These are phyloP conservation scores for Mycena vitilis DNA, from an alignment of 768 basidiomycete genomes.

Conservation along the genomic window DNA sequence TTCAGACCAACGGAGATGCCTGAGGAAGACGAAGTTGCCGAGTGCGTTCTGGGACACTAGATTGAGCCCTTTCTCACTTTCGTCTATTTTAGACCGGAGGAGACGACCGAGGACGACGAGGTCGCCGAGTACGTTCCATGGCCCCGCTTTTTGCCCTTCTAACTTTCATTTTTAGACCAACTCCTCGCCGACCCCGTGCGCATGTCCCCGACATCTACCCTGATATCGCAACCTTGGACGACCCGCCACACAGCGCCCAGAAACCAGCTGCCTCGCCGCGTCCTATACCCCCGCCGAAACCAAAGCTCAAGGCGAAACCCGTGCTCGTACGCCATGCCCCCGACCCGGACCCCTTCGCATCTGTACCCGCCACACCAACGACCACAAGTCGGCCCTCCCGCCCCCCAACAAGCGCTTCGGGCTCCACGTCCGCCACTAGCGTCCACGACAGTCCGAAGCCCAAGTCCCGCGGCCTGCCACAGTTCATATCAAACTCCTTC, in stretches of 20 bases:
- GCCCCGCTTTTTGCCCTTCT: neutral
- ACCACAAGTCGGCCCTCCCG: constrained; percentile 13
- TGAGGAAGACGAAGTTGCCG: no score
- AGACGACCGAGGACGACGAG: no score
- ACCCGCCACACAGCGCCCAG: neutral
- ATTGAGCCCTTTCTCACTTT: no score
- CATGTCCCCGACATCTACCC: constrained; percentile 27
- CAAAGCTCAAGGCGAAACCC: neutral
- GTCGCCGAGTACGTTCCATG: no score
- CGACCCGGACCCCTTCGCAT: constrained; percentile 18
- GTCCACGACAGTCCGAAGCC: constrained; percentile 1
- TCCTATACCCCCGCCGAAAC: neutral
- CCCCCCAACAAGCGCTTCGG: constrained; percentile 29
- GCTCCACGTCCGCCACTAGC: constrained; percentile 20
- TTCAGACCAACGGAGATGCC: no score
- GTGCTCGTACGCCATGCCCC: neutral
- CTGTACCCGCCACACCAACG: constrained; percentile 31
- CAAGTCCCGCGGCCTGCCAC: constrained; percentile 14
- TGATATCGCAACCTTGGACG: constrained; percentile 18
- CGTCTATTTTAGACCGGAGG: no score
- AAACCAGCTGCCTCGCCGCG: neutral
- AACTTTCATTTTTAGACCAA: neutral
- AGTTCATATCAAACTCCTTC: constrained; percentile 29
- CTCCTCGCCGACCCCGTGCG: constrained; percentile 4
- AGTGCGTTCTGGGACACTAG: no score